Percentiles rank a stretch among this genome's conserved stretches.
phyloP scores from a whole-genome alignment of 208 protist species.

The Wallacemonas sp. region DNA sequence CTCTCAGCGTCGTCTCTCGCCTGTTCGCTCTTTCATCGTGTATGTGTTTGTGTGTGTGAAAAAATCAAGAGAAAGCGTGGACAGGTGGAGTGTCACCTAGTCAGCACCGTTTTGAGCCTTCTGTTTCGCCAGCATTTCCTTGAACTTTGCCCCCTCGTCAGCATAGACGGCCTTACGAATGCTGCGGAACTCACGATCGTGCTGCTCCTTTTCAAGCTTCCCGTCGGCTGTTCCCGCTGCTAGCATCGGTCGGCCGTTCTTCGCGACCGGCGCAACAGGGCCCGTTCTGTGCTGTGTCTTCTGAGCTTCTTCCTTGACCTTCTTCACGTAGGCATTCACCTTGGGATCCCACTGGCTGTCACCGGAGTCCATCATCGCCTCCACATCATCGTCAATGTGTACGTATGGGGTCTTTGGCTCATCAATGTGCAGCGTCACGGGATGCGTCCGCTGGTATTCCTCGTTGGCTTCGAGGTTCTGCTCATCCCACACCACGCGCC shows the following conservation, averaged over 20 bases:
- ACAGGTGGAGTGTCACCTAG: not conserved
- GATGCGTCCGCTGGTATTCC: slow-evolving; percentile 80
- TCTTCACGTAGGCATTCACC: slow-evolving; percentile 60
- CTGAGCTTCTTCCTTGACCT: slow-evolving; percentile 58
- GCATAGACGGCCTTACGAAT: slow-evolving; percentile 88
- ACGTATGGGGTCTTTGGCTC: slow-evolving; percentile 88
- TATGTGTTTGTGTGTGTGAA: not conserved
- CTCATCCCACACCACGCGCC: slow-evolving; percentile 79
- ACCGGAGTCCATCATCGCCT: slow-evolving; percentile 18
- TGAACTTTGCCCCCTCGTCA: slow-evolving; percentile 86
- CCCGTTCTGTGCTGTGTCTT: slow-evolving; percentile 21
- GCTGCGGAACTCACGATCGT: slow-evolving; percentile 60
- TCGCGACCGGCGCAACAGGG: slow-evolving; percentile 48
- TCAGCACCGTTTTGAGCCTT: slow-evolving; percentile 1
- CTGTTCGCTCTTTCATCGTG: not conserved
- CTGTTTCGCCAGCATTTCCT: slow-evolving; percentile 41
- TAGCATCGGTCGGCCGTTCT: slow-evolving; percentile 68
- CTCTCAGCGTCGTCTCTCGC: too few species aligned
- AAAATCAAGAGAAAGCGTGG: not conserved
- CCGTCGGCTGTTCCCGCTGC: slow-evolving; percentile 47
- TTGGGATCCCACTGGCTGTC: slow-evolving; percentile 58
- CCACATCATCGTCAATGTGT: slow-evolving; percentile 51
- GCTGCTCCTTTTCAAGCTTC: slow-evolving; percentile 49
- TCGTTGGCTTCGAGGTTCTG: slow-evolving; percentile 77
- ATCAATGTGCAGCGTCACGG: slow-evolving; percentile 83